Percentiles rank a stretch among this genome's conserved stretches.
phyloP scores from a whole-genome alignment of 2,329 filamentous ascomycete species.

The Didymella lethalis region DNA sequence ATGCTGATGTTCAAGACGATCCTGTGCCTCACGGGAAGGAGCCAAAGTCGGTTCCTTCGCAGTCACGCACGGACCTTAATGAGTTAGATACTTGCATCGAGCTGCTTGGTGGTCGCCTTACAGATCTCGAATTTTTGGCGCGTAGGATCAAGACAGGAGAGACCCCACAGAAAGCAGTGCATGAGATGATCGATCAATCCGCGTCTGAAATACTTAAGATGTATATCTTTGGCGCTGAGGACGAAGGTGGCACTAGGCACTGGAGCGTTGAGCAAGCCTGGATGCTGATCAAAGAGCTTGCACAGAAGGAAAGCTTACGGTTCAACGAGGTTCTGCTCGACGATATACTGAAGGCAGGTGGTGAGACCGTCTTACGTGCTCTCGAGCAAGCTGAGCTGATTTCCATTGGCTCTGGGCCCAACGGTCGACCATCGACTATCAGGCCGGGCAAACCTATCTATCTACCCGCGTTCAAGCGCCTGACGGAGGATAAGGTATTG shows the following conservation, averaged over 20 bases:
- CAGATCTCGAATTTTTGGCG: constrained; percentile 93
- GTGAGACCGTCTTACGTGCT: constrained; percentile 78
- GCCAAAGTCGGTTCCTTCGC: constrained; percentile 55
- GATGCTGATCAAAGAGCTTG: constrained; percentile 82
- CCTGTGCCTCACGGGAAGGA: constrained; percentile 49
- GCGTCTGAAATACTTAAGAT: constrained; percentile 92
- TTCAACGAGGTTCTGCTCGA: constrained; percentile 88
- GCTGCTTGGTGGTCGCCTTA: constrained; percentile 87
- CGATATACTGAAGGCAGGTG: constrained; percentile 74
- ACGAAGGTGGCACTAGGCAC: constrained; percentile 61
- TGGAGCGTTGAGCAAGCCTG: constrained; percentile 91
- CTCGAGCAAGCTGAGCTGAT: constrained; percentile 89
- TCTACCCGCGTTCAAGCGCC: constrained; percentile 77
- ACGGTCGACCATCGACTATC: constrained; percentile 80
- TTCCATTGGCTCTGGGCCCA: constrained; percentile 70
- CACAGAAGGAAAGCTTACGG: constrained; percentile 70
- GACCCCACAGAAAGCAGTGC: constrained; percentile 78
- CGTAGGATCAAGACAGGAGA: constrained; percentile 88
- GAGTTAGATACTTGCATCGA: constrained; percentile 85
- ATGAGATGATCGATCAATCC: constrained; percentile 87
- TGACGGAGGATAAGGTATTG: constrained; percentile 76
- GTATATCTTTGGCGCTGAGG: constrained; percentile 74
- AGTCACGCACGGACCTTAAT: constrained; percentile 64
- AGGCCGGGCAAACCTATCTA: constrained; percentile 86
- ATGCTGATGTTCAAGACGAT: constrained; percentile 57